Conservation (phyloP, 2,329 filamentous ascomycete species). For the Aspergillus udagawae region DNA sequence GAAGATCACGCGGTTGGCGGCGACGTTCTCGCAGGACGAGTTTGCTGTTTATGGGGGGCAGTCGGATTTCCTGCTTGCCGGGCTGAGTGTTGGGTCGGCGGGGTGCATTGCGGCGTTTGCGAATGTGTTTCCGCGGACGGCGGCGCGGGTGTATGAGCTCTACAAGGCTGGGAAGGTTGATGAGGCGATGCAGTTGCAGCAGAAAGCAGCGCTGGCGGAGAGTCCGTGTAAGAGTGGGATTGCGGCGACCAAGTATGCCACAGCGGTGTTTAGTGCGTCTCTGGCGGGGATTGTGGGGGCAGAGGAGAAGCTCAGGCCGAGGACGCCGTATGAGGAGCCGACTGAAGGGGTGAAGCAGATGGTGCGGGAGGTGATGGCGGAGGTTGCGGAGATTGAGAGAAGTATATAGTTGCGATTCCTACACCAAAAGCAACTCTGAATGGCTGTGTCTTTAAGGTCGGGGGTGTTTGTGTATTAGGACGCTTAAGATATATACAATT, state of each 20-base stretch:
- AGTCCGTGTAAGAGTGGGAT: conserved; percentile 63
- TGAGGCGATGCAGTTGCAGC: conserved; percentile 60
- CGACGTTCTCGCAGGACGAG: conserved; percentile 48
- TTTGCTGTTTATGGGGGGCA: conserved; percentile 71
- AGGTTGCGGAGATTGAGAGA: conserved; percentile 40
- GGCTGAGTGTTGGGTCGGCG: conserved; percentile 49
- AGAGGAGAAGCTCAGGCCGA: conserved; percentile 54
- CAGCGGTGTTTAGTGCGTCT: conserved; percentile 56
- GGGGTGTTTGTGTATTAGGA: too few relatives aligned
- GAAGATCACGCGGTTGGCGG: conserved; percentile 56
- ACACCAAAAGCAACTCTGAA: too few relatives aligned
- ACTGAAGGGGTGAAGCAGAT: conserved; percentile 42
- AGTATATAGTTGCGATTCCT: background rate
- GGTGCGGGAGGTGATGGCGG: conserved; percentile 38
- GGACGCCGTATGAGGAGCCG: conserved; percentile 57
- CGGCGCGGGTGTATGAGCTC: conserved; percentile 58
- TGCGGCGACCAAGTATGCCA: conserved; percentile 65
- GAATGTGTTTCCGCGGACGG: conserved; percentile 54
- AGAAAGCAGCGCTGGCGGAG: conserved; percentile 62
- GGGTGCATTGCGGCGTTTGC: conserved; percentile 57
- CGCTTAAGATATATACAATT: too few relatives aligned
- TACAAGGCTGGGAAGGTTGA: conserved; percentile 54
- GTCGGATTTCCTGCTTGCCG: conserved; percentile 63
- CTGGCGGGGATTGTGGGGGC: conserved; percentile 58
- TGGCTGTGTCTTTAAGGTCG: too few relatives aligned